Evolutionary conservation across 2,329 filamentous ascomycete genomes (phyloP).

Genomic region (Phaeoacremonium minimum): DNA sequence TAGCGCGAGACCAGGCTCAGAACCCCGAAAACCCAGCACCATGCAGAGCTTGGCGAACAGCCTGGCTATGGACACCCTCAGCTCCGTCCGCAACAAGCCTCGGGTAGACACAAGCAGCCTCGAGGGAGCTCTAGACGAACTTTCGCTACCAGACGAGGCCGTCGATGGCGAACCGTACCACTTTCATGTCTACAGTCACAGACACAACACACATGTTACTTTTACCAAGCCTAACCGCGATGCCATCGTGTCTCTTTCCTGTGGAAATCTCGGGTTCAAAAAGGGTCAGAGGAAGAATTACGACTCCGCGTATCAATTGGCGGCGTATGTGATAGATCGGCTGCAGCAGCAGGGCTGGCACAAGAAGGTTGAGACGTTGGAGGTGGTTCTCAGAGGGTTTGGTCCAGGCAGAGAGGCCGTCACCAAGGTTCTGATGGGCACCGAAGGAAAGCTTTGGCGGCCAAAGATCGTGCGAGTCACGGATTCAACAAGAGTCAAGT

Average conservation of each 20-base stretch:
- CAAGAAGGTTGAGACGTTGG: conserved; percentile 69
- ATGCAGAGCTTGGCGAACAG: conserved; percentile 4
- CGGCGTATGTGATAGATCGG: conserved; percentile 75
- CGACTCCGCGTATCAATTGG: conserved; percentile 88
- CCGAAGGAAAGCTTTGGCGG: conserved; percentile 73
- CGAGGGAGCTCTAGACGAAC: conserved; percentile 11
- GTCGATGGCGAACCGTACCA: conserved; percentile 66
- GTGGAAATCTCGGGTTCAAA: conserved; percentile 87
- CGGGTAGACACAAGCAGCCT: conserved; percentile 7
- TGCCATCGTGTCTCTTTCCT: conserved; percentile 73
- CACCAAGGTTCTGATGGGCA: conserved; percentile 82
- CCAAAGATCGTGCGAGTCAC: conserved; percentile 73
- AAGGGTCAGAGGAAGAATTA: conserved; percentile 78
- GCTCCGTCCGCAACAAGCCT: conserved; percentile 13
- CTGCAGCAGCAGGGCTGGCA: conserved; percentile 80
- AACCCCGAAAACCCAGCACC: too few relatives aligned
- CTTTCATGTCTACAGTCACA: conserved; percentile 80
- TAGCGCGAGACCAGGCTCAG: too few relatives aligned
- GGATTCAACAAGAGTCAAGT: conserved; percentile 88
- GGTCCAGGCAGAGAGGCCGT: conserved; percentile 84
- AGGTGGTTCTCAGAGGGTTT: conserved; percentile 81
- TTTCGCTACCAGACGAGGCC: conserved; percentile 27
- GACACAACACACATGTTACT: conserved; percentile 94
- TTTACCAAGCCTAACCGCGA: conserved; percentile 78
- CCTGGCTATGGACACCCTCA: conserved; percentile 12